phyloP scores from a whole-genome alignment of 2,329 filamentous ascomycete genomes.

The Mariannaea sp. region DNA sequence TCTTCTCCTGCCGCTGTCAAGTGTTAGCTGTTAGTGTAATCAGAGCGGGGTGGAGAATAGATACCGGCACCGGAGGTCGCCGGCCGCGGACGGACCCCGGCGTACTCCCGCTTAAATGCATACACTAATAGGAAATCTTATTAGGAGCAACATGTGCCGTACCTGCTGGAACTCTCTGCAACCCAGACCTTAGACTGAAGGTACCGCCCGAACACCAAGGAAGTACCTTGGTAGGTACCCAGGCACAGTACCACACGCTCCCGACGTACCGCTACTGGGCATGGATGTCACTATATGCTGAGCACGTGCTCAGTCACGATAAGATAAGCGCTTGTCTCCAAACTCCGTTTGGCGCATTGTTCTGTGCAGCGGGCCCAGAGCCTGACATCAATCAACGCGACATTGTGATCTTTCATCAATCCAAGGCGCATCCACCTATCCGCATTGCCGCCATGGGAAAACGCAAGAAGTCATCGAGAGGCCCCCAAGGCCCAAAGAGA shows the following conservation, averaged over 20 bases:
- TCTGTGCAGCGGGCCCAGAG: slow-evolving; percentile 22
- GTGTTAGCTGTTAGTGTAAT: slow-evolving; percentile 10
- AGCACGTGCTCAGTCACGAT: slow-evolving; percentile 38
- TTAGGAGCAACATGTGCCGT: background rate
- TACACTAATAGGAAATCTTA: slow-evolving; percentile 21
- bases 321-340: slow-evolving; percentile 9
- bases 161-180: too few species aligned
- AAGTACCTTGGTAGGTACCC: too few species aligned
- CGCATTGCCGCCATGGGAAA: slow-evolving; percentile 70
- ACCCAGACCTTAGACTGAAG: too few species aligned
- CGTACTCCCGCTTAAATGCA: slow-evolving; percentile 32
- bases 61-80: slow-evolving; percentile 32
- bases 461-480: slow-evolving; percentile 92
- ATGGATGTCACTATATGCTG: slow-evolving; percentile 2
- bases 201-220: too few species aligned
- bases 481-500: slow-evolving; percentile 82
- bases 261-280: too few species aligned
- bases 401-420: slow-evolving; percentile 23
- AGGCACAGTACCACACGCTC: too few species aligned
- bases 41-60: slow-evolving; percentile 9
- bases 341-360: slow-evolving; percentile 25
- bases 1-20: slow-evolving; percentile 3
- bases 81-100: slow-evolving; percentile 30
- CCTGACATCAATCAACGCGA: slow-evolving; percentile 36
- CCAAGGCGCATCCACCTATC: slow-evolving; percentile 26